phyloP scores from a whole-genome alignment of 2,329 filamentous ascomycete species.

The Delphinella strobiligena region DNA sequence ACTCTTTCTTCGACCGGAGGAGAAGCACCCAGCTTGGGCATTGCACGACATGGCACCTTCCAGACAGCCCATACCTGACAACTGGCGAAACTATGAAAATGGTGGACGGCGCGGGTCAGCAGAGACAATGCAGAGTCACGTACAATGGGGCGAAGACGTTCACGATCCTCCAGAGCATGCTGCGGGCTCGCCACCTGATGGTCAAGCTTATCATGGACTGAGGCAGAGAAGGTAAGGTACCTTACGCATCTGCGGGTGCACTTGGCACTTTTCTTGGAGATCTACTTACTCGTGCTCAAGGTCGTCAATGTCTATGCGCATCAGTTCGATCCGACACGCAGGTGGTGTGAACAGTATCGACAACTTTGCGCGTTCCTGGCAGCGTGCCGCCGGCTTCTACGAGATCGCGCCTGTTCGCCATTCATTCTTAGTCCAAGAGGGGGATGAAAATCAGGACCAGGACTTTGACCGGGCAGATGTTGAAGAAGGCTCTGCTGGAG shows the following conservation, averaged over 20 bases:
- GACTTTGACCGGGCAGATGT: constrained; percentile 12
- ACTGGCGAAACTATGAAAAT: constrained; percentile 33
- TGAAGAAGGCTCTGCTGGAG: constrained; percentile 22
- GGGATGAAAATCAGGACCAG: constrained; percentile 41
- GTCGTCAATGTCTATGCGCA: constrained; percentile 39
- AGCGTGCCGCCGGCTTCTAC: constrained; percentile 75
- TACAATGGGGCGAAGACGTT: constrained; percentile 8
- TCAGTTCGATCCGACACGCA: constrained; percentile 49
- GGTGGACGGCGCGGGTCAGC: constrained; percentile 29
- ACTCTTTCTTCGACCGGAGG: background rate
- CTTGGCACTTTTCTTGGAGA: constrained; percentile 8
- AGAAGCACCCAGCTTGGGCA: background rate
- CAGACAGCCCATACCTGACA: constrained; percentile 25
- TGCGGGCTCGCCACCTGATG: constrained; percentile 6
- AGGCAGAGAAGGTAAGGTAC: constrained; percentile 19
- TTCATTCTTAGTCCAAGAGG: constrained; percentile 49
- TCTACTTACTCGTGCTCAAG: constrained; percentile 17
- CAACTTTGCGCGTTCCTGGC: constrained; percentile 87
- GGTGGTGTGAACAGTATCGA: constrained; percentile 90
- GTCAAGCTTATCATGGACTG: constrained; percentile 10
- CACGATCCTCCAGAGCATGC: constrained; percentile 8
- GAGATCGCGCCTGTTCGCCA: constrained; percentile 74
- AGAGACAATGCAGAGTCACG: constrained; percentile 11
- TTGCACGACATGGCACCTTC: background rate
- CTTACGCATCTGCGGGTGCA: constrained; percentile 9